Percentiles rank a stretch among this genome's conserved stretches.
phyloP scores from a whole-genome alignment of 169 alveolate genomes.

The Plasmodium relictum region DNA sequence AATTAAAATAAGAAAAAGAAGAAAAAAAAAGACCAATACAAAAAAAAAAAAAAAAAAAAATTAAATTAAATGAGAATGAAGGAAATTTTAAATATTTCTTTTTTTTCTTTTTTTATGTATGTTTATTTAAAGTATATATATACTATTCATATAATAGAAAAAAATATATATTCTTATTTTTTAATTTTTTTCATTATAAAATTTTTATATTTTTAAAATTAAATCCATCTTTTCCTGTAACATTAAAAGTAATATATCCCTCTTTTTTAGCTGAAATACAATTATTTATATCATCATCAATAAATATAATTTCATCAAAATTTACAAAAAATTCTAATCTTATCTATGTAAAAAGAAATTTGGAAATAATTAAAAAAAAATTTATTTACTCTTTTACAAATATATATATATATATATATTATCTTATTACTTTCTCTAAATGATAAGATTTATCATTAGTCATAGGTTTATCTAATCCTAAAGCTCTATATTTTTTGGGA shows the following conservation, averaged over 20 bases:
- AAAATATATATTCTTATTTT: not conserved
- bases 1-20: not conserved
- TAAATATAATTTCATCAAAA: slow-evolving; percentile 43
- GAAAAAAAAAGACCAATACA: not conserved
- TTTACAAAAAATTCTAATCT: slow-evolving; percentile 31
- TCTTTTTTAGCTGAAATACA: slow-evolving; percentile 57
- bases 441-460: slow-evolving; percentile 57
- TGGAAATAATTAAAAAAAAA: not conserved
- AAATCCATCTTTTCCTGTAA: slow-evolving; percentile 66
- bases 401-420: slow-evolving; percentile 6
- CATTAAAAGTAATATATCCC: slow-evolving; percentile 61
- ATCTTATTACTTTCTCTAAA: slow-evolving; percentile 20
- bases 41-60: not conserved
- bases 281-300: slow-evolving; percentile 61
- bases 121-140: not conserved
- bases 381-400: not conserved
- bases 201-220: slow-evolving; percentile 39
- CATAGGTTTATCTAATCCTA: slow-evolving; percentile 48
- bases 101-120: not conserved
- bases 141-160: not conserved
- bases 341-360: slow-evolving; percentile 12
- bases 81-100: not conserved
- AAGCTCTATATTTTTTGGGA: slow-evolving; percentile 29
- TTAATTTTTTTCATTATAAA: slow-evolving; percentile 8
- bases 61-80: not conserved